Conservation (phyloP, 2,329 filamentous ascomycete genomes). For the Diaporthe sp. region DNA sequence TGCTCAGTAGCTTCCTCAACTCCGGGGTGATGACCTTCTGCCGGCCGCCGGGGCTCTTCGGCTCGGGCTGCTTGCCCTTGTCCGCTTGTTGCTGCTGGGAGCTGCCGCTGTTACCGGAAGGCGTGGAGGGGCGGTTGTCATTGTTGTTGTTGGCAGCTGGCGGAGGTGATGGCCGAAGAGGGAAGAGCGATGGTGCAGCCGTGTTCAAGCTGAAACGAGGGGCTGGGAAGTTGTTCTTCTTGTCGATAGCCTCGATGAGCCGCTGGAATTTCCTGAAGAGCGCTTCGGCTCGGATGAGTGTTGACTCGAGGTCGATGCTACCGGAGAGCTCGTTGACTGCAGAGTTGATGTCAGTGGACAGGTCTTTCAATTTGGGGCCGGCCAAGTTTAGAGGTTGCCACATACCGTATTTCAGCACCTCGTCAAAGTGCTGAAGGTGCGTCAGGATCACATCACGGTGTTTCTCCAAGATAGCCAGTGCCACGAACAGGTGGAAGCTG, state of each 20-base stretch:
- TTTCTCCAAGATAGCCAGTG: slow-evolving; percentile 93
- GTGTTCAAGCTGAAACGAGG: slow-evolving; percentile 54
- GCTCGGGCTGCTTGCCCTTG: slow-evolving; percentile 39
- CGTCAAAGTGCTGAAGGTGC: slow-evolving; percentile 94
- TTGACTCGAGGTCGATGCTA: slow-evolving; percentile 90
- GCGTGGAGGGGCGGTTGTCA: slow-evolving; percentile 38
- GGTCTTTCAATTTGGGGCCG: slow-evolving; percentile 34
- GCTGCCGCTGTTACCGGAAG: slow-evolving; percentile 29
- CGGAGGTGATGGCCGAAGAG: neutral
- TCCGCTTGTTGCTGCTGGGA: slow-evolving; percentile 11
- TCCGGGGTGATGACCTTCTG: slow-evolving; percentile 70
- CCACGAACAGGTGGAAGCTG: slow-evolving; percentile 95
- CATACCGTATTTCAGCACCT: slow-evolving; percentile 95
- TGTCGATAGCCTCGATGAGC: slow-evolving; percentile 91
- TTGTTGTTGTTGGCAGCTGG: neutral
- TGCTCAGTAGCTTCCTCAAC: slow-evolving; percentile 66
- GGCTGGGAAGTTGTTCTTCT: slow-evolving; percentile 86
- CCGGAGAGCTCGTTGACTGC: slow-evolving; percentile 94
- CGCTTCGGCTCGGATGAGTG: slow-evolving; percentile 87
- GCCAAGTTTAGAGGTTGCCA: slow-evolving; percentile 39
- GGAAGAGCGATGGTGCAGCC: slow-evolving; percentile 2
- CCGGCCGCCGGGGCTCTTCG: slow-evolving; percentile 44
- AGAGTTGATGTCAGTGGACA: slow-evolving; percentile 18
- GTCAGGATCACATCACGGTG: slow-evolving; percentile 97
- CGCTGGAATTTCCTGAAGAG: slow-evolving; percentile 91